Evolutionary conservation across 2,329 filamentous ascomycete genomes (phyloP).

Genomic region (Phialophora macrospora): DNA sequence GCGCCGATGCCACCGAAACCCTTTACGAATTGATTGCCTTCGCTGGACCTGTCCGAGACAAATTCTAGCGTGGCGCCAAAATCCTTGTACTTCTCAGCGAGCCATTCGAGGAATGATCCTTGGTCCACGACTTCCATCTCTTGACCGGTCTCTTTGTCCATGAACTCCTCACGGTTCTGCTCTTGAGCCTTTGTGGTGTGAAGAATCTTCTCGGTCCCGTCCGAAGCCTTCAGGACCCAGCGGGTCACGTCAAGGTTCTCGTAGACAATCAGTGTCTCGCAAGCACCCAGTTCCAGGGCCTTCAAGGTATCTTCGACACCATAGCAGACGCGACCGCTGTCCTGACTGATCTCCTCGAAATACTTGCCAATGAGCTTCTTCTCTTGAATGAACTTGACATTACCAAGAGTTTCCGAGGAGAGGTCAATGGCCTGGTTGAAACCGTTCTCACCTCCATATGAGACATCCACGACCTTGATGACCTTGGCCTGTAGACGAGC

Average conservation of each 20-base stretch:
- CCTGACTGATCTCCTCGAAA: slow-evolving; percentile 98
- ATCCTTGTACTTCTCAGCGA: slow-evolving; percentile 97
- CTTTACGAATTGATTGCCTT: slow-evolving; percentile 99
- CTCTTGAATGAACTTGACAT: slow-evolving; percentile 99
- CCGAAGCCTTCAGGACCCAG: slow-evolving; percentile 82
- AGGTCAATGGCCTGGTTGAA: slow-evolving; percentile 99
- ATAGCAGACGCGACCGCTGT: slow-evolving; percentile 96
- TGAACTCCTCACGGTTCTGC: slow-evolving; percentile 78
- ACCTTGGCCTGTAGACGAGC: slow-evolving; percentile 89
- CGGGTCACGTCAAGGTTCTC: slow-evolving; percentile 96
- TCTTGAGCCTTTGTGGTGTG: slow-evolving; percentile 91
- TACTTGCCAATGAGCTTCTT: slow-evolving; percentile 99
- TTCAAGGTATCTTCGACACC: slow-evolving; percentile 97
- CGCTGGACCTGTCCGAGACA: slow-evolving; percentile 93
- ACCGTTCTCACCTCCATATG: slow-evolving; percentile 97
- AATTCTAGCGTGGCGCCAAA: slow-evolving; percentile 96
- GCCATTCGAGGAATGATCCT: slow-evolving; percentile 97
- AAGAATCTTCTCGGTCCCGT: slow-evolving; percentile 72
- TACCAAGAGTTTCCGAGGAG: slow-evolving; percentile 91
- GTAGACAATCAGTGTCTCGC: slow-evolving; percentile 92
- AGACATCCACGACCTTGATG: slow-evolving; percentile 99
- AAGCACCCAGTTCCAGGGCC: slow-evolving; percentile 91
- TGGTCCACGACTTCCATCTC: slow-evolving; percentile 95
- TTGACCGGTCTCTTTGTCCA: slow-evolving; percentile 92
- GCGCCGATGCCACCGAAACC: slow-evolving; percentile 98